These are phyloP conservation scores for Lentinus tigrinus DNA, from an alignment of 768 basidiomycete species.

Conservation along the genomic window DNA sequence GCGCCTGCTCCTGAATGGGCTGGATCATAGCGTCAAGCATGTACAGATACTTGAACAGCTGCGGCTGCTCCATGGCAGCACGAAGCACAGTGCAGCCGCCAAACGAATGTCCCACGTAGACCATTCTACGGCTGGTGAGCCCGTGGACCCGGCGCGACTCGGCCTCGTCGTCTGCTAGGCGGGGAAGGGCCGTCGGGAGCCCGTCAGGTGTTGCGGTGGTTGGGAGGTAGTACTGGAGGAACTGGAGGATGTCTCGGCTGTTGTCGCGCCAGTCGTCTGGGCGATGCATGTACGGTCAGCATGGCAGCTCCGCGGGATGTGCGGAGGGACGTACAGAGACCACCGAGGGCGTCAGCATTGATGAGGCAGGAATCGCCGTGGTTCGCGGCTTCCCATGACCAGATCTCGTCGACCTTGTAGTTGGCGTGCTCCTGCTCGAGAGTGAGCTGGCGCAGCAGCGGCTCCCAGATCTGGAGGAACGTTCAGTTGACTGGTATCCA, in stretches of 20 bases:
- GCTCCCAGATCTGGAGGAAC: constrained; percentile 71
- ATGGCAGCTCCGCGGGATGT: not conserved
- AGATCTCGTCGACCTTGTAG: constrained; percentile 63
- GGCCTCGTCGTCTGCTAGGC: constrained; percentile 44
- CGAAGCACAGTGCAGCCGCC: constrained; percentile 77
- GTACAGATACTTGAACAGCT: constrained; percentile 67
- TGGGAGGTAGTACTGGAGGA: constrained; percentile 69
- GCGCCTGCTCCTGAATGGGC: not conserved
- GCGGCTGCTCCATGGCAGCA: constrained; percentile 61
- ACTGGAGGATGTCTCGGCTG: constrained; percentile 74
- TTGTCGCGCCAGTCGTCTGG: constrained; percentile 80
- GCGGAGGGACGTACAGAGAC: constrained; percentile 48
- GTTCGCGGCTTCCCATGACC: constrained; percentile 81
- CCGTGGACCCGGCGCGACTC: constrained; percentile 45
- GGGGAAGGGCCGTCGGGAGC: constrained; percentile 55
- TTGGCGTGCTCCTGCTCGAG: constrained; percentile 30
- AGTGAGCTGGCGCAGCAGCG: constrained; percentile 55
- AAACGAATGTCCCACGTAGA: constrained; percentile 81
- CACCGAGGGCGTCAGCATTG: constrained; percentile 56
- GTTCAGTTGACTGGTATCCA: not conserved
- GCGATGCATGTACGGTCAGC: not conserved
- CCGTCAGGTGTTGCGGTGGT: constrained; percentile 16
- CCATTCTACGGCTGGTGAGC: constrained; percentile 50
- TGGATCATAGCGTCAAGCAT: constrained; percentile 78
- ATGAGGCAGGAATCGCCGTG: constrained; percentile 83